A percentile compares a stretch with the other conserved stretches of the same genome.
Conservation (phyloP, 345 rosid species). For the Salix caprea region DNA sequence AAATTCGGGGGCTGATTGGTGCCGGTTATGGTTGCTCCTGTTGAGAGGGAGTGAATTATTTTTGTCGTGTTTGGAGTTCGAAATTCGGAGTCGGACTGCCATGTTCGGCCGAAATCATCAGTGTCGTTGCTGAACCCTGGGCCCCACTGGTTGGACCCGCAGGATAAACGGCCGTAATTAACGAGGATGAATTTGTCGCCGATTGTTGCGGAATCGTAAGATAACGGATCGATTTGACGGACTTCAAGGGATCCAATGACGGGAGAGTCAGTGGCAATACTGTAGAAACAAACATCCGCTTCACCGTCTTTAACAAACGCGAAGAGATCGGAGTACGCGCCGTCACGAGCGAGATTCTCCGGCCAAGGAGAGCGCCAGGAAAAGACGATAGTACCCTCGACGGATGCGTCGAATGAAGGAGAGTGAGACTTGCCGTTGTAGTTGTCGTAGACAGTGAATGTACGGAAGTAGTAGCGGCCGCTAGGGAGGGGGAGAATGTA, state of each 20-base stretch:
- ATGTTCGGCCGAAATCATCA: conserved; percentile 78
- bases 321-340: conserved; percentile 92
- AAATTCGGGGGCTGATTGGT: conserved; percentile 66
- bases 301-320: conserved; percentile 73
- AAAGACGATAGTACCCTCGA: conserved; percentile 87
- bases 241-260: conserved; percentile 77
- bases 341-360: conserved; percentile 53
- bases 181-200: conserved; percentile 53
- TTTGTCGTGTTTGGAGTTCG: conserved; percentile 27
- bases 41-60: conserved; percentile 37
- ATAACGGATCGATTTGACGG: conserved; percentile 61
- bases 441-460: conserved; percentile 95
- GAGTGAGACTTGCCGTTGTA: conserved; percentile 86
- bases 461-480: conserved; percentile 82
- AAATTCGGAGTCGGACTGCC: conserved; percentile 67
- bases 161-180: conserved; percentile 77
- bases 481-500: conserved; percentile 69
- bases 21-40: conserved; percentile 42
- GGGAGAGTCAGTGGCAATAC: conserved; percentile 94
- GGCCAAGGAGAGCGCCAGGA: conserved; percentile 92
- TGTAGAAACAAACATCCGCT: conserved; percentile 82
- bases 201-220: conserved; percentile 50
- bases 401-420: conserved; percentile 82
- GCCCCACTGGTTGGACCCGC: conserved; percentile 81
- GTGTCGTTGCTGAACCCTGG: conserved; percentile 80